Evolutionary conservation across 805 yeast species (phyloP).

Genomic region (Vanderwaltozyma yarrowii): DNA sequence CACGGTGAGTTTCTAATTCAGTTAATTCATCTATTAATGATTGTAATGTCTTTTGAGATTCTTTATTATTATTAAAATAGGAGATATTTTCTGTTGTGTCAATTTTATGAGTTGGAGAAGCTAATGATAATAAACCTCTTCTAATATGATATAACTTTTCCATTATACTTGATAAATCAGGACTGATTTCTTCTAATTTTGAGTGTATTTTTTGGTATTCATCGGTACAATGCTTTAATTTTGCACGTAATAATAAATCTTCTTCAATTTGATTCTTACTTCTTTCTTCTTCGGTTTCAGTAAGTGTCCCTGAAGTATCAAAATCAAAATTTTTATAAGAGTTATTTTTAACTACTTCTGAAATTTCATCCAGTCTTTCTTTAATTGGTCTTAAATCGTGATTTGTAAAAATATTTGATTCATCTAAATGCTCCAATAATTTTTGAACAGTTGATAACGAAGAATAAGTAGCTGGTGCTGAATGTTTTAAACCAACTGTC

Average conservation of each 20-base stretch:
- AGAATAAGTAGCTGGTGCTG: constrained; percentile 92
- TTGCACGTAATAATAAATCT: constrained; percentile 49
- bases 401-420: constrained; percentile 70
- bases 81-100: constrained; percentile 6
- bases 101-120: constrained; percentile 29
- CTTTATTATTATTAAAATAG: constrained; percentile 3
- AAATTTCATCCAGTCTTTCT: constrained; percentile 61
- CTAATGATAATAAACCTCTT: constrained; percentile 46
- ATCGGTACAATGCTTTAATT: constrained; percentile 51
- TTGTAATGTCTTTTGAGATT: constrained; percentile 22
- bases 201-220: constrained; percentile 49
- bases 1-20: constrained; percentile 40
- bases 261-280: constrained; percentile 45
- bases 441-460: constrained; percentile 80
- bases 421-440: constrained; percentile 71
- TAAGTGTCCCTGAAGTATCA: constrained; percentile 12
- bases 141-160: constrained; percentile 54
- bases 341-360: constrained; percentile 43
- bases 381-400: constrained; percentile 75
- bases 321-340: constrained; percentile 12
- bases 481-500: constrained; percentile 82
- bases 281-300: constrained; percentile 16
- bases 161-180: constrained; percentile 40
- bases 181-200: constrained; percentile 43
- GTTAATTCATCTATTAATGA: constrained; percentile 31